Evolutionary conservation across 306 rosid species (phyloP).

Genomic region (Quercus suber): DNA sequence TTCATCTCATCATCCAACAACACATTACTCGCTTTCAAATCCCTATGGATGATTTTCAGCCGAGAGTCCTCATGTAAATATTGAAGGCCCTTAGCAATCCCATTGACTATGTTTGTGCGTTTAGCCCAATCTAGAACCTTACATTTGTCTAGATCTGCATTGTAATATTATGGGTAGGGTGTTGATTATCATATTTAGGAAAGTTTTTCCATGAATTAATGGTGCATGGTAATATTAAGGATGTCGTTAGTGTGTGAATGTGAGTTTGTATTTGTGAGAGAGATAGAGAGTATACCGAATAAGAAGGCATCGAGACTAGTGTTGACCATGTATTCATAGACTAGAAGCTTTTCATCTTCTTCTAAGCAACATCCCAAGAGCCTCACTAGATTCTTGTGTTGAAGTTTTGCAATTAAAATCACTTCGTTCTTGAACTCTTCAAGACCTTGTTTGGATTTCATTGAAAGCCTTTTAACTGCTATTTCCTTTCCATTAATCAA

Average conservation of each 20-base stretch:
- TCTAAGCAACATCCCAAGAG: conserved; percentile 35
- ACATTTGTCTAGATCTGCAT: conserved; percentile 1
- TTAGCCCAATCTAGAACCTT: not conserved
- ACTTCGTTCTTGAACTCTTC: conserved; percentile 21
- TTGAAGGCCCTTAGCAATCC: not conserved
- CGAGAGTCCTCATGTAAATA: conserved; percentile 12
- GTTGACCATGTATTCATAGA: conserved; percentile 40
- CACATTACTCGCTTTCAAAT: not conserved
- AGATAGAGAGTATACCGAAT: conserved; percentile 20
- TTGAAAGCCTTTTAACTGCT: conserved; percentile 34
- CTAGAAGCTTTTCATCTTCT: conserved; percentile 32
- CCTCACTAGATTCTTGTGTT: conserved; percentile 35
- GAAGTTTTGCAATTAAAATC: conserved; percentile 24
- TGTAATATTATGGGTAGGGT: not conserved
- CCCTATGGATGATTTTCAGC: conserved; percentile 9
- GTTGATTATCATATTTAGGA: not conserved
- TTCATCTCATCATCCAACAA: not conserved
- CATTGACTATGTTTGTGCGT: not conserved
- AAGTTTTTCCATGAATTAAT: not conserved
- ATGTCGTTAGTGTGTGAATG: too few relatives aligned
- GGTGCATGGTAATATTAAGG: too few relatives aligned
- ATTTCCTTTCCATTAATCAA: conserved; percentile 19
- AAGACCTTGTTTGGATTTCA: conserved; percentile 15
- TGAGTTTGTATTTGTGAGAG: not conserved
- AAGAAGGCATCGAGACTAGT: conserved; percentile 21